Base-by-base conservation (phyloP, 305 asterid genomes). In the Fraxinus nigra region DNA sequence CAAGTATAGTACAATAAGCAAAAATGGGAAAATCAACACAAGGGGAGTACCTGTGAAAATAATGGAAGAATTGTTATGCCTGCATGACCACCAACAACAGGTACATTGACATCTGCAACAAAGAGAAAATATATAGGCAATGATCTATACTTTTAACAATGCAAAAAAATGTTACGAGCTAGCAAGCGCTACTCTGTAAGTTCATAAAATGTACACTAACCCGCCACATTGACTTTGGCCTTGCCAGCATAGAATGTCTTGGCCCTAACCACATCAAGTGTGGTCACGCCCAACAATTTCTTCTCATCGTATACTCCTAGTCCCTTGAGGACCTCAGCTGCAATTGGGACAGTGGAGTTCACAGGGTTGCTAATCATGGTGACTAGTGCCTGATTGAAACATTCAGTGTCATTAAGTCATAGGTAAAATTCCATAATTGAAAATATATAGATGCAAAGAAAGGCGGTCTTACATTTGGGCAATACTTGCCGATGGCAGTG, bases 341-440 rank as follows among this genome's bases (percentile, higher is more conserved):
- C 98, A 59, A 95, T 95, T 16, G 98, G 99, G 37, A 96, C 98
- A 1, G 97, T 96, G 33, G 98, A 96, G 72, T 96, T 96, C 59
- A 93, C 98, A 38, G 98, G 98, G 85, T 94, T 94, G 94, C 99
- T 94, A 51, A 93, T 94, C 95, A 93, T 90, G 78, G 92, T 93
- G 79, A 95, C 91, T 61, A 92, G 89, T 82, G 94, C 97, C 98
- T 94, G 81, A 18, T 73, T 24, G 24, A 75, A 65, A 72, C 4
- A 24, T 37, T 11, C 54, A 28, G 28, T 20, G 26, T 16, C 37
- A 72, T 78, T 46, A 33, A 33, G 18, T 5, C 30, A 11, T 32
- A 34, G 35, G 35, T 10, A 16, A 32, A 81, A 63, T 30, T 54
- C 32, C 0, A 20, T 20, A 8, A 37, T 54, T 30, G 75, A 48